phyloP scores from a whole-genome alignment of 345 rosid species.

The Kandelia obovata region DNA sequence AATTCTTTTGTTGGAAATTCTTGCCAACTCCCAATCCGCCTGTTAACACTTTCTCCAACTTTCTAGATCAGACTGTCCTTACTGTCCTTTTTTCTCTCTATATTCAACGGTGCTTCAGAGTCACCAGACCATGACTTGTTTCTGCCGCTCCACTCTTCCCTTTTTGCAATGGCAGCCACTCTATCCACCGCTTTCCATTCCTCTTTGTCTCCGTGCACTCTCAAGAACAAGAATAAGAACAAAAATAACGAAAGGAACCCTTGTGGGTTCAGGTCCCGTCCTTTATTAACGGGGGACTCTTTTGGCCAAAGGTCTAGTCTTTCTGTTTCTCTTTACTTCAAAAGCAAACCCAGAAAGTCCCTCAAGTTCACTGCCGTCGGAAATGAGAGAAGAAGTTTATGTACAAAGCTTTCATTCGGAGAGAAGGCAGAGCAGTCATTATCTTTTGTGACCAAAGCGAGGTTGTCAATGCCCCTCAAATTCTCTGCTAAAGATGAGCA shows the following conservation, averaged over 20 bases:
- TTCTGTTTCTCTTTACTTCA: neutral
- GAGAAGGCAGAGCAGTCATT: slow-evolving; percentile 10
- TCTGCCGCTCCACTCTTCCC: neutral
- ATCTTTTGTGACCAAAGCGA: neutral
- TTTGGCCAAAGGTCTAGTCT: neutral
- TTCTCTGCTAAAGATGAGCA: slow-evolving; percentile 44
- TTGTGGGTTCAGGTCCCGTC: neutral
- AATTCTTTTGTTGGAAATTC: too few relatives aligned
- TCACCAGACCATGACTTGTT: neutral
- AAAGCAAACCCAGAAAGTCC: neutral
- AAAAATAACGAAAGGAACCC: neutral
- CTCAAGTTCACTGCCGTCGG: neutral
- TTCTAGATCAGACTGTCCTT: slow-evolving; percentile 30
- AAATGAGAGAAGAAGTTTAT: slow-evolving; percentile 5
- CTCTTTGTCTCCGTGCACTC: slow-evolving; percentile 14
- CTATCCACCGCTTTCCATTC: slow-evolving; percentile 24
- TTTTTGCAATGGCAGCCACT: slow-evolving; percentile 27
- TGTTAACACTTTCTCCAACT: slow-evolving; percentile 46
- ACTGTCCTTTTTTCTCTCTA: neutral
- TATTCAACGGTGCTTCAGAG: neutral
- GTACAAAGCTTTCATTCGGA: slow-evolving; percentile 10
- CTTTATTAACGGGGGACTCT: neutral
- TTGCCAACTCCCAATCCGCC: slow-evolving; percentile 15
- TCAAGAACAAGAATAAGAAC: neutral
- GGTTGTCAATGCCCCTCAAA: slow-evolving; percentile 16